Percentiles rank a stretch among this genome's conserved stretches.
These are phyloP conservation scores for Neoboletus subvelutipes DNA, from an alignment of 768 basidiomycete genomes.

Conservation along the genomic window DNA sequence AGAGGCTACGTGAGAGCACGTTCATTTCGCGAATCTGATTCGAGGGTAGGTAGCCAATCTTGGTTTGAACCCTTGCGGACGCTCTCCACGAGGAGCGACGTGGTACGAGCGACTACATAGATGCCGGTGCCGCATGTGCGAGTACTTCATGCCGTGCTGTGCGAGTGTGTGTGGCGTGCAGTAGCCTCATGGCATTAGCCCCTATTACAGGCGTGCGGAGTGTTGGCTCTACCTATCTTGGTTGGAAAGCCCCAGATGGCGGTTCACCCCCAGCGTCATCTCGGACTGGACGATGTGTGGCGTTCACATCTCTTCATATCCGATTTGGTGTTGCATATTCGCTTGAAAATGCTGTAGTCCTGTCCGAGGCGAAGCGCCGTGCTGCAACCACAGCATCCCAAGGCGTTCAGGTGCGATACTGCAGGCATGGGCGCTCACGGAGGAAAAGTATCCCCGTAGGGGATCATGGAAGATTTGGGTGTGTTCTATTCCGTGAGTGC, in stretches of 20 bases:
- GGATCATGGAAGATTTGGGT: background rate
- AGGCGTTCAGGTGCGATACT: background rate
- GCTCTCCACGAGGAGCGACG: slow-evolving; percentile 1
- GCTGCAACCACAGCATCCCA: slow-evolving; percentile 1
- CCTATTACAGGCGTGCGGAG: slow-evolving; percentile 4
- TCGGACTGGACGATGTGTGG: slow-evolving; percentile 6
- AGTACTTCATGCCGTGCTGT: slow-evolving; percentile 1
- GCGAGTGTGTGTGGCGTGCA: slow-evolving; percentile 14
- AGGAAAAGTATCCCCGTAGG: background rate
- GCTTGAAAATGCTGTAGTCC: background rate
- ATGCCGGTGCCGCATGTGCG: background rate
- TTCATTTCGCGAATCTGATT: slow-evolving; percentile 27
- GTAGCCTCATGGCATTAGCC: slow-evolving; percentile 20
- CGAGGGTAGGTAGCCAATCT: slow-evolving; percentile 25
- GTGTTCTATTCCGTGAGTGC: slow-evolving; percentile 4
- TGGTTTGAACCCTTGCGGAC: slow-evolving; percentile 4
- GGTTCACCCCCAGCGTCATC: background rate
- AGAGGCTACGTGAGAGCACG: slow-evolving; percentile 4
- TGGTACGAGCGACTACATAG: background rate
- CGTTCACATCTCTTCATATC: slow-evolving; percentile 10
- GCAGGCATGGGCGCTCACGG: background rate
- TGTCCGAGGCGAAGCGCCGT: slow-evolving; percentile 23
- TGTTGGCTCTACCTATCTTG: background rate
- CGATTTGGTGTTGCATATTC: slow-evolving; percentile 1
- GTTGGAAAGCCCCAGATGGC: slow-evolving; percentile 6